Evolutionary conservation across 2,329 filamentous ascomycete genomes (phyloP).

Genomic region (Colletotrichum tamarilloi): DNA sequence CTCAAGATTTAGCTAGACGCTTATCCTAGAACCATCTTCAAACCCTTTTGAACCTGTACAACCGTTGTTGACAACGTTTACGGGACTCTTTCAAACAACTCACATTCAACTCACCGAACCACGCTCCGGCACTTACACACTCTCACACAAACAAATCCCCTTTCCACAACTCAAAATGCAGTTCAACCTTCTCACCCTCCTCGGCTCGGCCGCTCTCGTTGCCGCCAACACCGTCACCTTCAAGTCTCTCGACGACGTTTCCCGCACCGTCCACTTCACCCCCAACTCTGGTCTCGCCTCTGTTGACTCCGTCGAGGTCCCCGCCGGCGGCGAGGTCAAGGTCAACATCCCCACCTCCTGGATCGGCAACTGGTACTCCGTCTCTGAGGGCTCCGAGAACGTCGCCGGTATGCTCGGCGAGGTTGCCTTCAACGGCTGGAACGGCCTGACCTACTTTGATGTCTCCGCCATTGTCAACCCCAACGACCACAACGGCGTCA

Average conservation of each 20-base stretch:
- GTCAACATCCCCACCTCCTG: slow-evolving; percentile 57
- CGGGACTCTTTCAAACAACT: slow-evolving; percentile 19
- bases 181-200: slow-evolving; percentile 59
- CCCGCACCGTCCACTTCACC: slow-evolving; percentile 64
- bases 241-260: slow-evolving; percentile 64
- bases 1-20: slow-evolving; percentile 25
- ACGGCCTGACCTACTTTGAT: slow-evolving; percentile 65
- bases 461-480: slow-evolving; percentile 68
- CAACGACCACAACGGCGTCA: slow-evolving; percentile 61
- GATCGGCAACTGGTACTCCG: slow-evolving; percentile 63
- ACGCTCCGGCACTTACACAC: slow-evolving; percentile 32
- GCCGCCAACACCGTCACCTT: slow-evolving; percentile 65
- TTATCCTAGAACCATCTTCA: slow-evolving; percentile 5
- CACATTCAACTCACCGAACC: slow-evolving; percentile 18
- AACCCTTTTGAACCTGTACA: slow-evolving; percentile 7
- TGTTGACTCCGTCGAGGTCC: slow-evolving; percentile 53
- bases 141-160: background rate
- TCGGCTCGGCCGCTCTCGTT: slow-evolving; percentile 53
- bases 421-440: slow-evolving; percentile 60
- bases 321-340: slow-evolving; percentile 49
- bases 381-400: slow-evolving; percentile 55
- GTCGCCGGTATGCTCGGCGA: slow-evolving; percentile 64
- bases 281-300: slow-evolving; percentile 49
- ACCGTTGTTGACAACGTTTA: slow-evolving; percentile 33
- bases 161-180: slow-evolving; percentile 59